Evolutionary conservation across 2,329 filamentous ascomycete genomes (phyloP).

Genomic region (Exophiala sideris): DNA sequence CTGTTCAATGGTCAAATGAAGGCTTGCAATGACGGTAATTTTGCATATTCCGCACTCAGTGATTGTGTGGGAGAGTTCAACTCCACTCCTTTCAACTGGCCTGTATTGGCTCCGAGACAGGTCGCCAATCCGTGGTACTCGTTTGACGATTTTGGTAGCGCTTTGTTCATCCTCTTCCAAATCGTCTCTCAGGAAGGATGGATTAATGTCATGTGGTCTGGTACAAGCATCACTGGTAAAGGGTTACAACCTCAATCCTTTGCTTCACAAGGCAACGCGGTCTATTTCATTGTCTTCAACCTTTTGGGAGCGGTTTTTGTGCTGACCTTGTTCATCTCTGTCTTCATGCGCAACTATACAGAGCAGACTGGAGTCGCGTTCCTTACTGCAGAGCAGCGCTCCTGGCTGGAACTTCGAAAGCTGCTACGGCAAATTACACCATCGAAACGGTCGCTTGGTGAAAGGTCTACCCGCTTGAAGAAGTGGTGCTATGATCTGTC

Average conservation of each 20-base stretch:
- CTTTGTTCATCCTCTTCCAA: slow-evolving; percentile 94
- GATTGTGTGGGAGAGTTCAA: slow-evolving; percentile 83
- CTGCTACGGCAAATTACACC: slow-evolving; percentile 88
- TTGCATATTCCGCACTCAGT: slow-evolving; percentile 43
- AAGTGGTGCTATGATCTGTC: slow-evolving; percentile 94
- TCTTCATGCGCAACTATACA: slow-evolving; percentile 99
- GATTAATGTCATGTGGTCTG: slow-evolving; percentile 85
- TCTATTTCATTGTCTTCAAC: slow-evolving; percentile 97
- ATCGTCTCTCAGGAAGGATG: slow-evolving; percentile 99
- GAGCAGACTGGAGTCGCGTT: slow-evolving; percentile 97
- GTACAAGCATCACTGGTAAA: slow-evolving; percentile 74
- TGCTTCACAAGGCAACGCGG: slow-evolving; percentile 73
- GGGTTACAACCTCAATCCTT: slow-evolving; percentile 69
- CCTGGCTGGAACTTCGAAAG: slow-evolving; percentile 93
- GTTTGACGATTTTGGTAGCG: slow-evolving; percentile 92
- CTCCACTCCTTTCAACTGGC: slow-evolving; percentile 76
- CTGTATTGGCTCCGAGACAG: slow-evolving; percentile 75
- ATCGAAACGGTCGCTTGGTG: slow-evolving; percentile 83
- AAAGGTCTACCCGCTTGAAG: slow-evolving; percentile 73
- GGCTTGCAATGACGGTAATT: slow-evolving; percentile 70
- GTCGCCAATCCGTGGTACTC: slow-evolving; percentile 80
- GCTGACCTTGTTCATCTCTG: slow-evolving; percentile 93
- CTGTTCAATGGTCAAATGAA: slow-evolving; percentile 82
- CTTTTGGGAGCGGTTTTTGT: slow-evolving; percentile 94
- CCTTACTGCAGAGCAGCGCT: slow-evolving; percentile 89